Evolutionary conservation across 768 basidiomycete species (phyloP), one percentile per base, ranked within the genome.

Genomic region (Suillus americanus): DNA sequence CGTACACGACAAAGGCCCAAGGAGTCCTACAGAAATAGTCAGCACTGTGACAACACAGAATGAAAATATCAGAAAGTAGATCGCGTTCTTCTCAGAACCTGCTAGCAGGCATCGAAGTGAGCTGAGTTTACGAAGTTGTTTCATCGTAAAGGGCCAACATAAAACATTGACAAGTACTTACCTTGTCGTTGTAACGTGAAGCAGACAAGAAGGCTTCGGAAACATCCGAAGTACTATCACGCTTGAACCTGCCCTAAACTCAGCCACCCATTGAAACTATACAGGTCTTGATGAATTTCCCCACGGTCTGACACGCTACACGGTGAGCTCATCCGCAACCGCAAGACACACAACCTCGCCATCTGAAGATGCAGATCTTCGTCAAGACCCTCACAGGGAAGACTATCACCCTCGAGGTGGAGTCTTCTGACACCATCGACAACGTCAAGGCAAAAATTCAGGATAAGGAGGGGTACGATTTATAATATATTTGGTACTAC

Each of bases 401-500:
- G 90, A 96, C 94, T 68, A 97, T 97, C 88, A 96, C 95, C 84
- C 91, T 97, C 66, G 95, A 97, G 89, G 94, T 96, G 79, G 94
- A 95, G 86, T 94, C 93, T 74, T 92, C 91, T 67, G 94, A 96
- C 84, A 95, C 94, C 73, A 94, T 96, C 81, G 94, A 96, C 84
- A 95, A 95, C 76, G 94, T 96, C 77, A 95, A 95, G 83, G 89
- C 82, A 65, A 88, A 88, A 78, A 89, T 89, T 71, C 87, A 90
- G 74, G 89, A 91, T 79, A 91, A 90, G 81, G 89, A 91, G 73
- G 89, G 89, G 85, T 85, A 67, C 60, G 80, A 62, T 16, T 57
- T n/a, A 25, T 41, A 59, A 46, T 85, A 71, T 83, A 85, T 74
- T 83, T 84, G 51, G 71, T 84, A 85, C 77, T 82, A 85, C 77